These are phyloP conservation scores for Dendrocalamus latiflorus DNA, from an alignment of 202 grass and related monocot species.

Conservation along the genomic window DNA sequence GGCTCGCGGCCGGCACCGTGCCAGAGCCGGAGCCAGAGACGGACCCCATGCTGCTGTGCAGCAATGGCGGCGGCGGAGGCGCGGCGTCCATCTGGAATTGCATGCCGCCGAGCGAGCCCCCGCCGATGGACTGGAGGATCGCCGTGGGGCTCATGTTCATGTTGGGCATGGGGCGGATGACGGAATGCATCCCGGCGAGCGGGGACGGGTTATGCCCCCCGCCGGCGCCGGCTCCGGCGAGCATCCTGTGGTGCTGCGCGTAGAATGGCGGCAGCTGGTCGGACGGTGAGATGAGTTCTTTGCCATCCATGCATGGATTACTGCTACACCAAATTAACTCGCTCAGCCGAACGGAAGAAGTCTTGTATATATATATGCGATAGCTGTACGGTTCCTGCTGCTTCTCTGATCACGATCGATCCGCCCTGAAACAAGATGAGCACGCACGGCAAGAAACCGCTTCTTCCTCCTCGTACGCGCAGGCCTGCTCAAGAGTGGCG, in stretches of 20 bases:
- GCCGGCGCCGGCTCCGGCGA: not conserved
- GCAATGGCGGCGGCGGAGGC: constrained; percentile 20
- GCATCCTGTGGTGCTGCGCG: constrained; percentile 21
- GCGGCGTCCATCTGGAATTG: constrained; percentile 59
- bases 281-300: constrained; percentile 58
- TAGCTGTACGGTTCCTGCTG: not conserved
- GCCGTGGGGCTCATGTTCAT: constrained; percentile 51
- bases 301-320: constrained; percentile 80
- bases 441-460: not conserved
- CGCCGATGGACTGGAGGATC: constrained; percentile 53
- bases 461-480: not conserved
- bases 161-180: constrained; percentile 70
- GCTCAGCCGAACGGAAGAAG: too few relatives aligned
- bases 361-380: not conserved
- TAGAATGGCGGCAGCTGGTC: constrained; percentile 58
- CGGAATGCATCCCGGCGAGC: constrained; percentile 50
- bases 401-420: not conserved
- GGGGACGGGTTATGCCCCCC: constrained; percentile 23
- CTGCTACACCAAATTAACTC: not conserved
- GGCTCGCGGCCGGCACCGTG: not conserved
- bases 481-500: not conserved
- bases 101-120: constrained; percentile 26
- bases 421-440: not conserved
- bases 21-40: not conserved
- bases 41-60: not conserved